Conservation (phyloP, 805 yeast genomes). For the Scheffersomyces amazonensis region DNA sequence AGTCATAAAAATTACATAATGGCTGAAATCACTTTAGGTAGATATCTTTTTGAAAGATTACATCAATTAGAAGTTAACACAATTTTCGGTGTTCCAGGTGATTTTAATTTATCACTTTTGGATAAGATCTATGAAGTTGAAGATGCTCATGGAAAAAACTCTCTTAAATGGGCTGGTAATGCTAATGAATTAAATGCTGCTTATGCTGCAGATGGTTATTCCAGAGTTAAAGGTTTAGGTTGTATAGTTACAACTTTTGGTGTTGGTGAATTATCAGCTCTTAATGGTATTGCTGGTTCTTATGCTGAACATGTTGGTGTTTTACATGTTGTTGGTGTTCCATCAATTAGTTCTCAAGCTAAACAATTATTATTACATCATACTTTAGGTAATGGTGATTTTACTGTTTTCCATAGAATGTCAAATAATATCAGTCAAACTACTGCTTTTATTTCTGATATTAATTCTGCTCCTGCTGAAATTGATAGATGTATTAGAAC, state of each 20-base stretch:
- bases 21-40: conserved; percentile 35
- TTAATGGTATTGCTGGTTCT: conserved; percentile 39
- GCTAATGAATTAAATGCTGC: conserved; percentile 44
- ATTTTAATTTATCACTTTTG: conserved; percentile 35
- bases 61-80: conserved; percentile 34
- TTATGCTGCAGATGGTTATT: conserved; percentile 42
- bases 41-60: conserved; percentile 39
- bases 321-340: conserved; percentile 39
- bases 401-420: conserved; percentile 40
- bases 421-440: conserved; percentile 36
- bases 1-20: too few relatives aligned
- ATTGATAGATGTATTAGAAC: conserved; percentile 38
- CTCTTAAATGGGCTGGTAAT: conserved; percentile 41
- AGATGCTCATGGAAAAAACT: conserved; percentile 12
- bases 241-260: conserved; percentile 40
- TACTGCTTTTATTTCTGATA: conserved; percentile 34
- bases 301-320: conserved; percentile 42
- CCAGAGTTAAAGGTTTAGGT: conserved; percentile 36
- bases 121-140: conserved; percentile 40
- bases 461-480: conserved; percentile 33
- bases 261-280: conserved; percentile 39
- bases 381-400: conserved; percentile 41
- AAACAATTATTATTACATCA: conserved; percentile 41
- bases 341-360: conserved; percentile 35
- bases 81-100: conserved; percentile 41